These are phyloP conservation scores for Aureobasidium sp. DNA, from an alignment of 2,329 filamentous ascomycete species.

Conservation along the genomic window DNA sequence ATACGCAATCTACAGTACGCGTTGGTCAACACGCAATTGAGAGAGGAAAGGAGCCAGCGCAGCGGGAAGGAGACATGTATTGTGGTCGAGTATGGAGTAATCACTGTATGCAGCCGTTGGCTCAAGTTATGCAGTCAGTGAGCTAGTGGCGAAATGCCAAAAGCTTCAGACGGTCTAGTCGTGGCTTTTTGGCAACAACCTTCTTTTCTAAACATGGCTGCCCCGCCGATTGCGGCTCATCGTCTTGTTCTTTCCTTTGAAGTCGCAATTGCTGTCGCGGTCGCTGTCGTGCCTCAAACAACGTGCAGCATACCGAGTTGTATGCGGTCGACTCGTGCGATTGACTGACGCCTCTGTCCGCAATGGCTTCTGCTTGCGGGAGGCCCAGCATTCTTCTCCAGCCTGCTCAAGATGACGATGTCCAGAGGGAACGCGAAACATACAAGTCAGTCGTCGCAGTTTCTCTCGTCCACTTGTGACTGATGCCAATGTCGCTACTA, in stretches of 20 bases:
- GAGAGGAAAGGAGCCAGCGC: not conserved
- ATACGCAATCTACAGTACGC: not conserved
- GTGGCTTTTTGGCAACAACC: slow-evolving; percentile 3
- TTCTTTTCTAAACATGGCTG: not conserved
- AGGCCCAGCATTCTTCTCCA: not conserved
- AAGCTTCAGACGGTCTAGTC: not conserved
- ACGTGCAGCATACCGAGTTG: not conserved
- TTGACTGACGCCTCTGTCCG: not conserved
- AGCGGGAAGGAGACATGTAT: not conserved
- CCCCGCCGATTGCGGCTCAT: not conserved
- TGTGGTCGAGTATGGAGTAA: not conserved
- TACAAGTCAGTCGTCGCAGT: slow-evolving; percentile 6
- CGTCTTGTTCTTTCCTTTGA: not conserved
- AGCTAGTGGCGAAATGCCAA: not conserved
- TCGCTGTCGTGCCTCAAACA: not conserved
- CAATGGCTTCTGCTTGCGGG: slow-evolving; percentile 11
- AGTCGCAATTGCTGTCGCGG: not conserved
- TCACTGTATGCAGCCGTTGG: not conserved
- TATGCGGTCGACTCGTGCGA: not conserved
- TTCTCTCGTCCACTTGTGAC: not conserved
- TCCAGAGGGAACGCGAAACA: slow-evolving; percentile 18
- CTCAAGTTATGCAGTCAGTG: not conserved
- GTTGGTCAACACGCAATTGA: not conserved
- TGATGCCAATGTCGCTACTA: not conserved
- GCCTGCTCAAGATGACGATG: slow-evolving; percentile 6